Evolutionary conservation across 257 asterid species (phyloP), one percentile per base, ranked within the genome.

Genomic region (Plantago major): DNA sequence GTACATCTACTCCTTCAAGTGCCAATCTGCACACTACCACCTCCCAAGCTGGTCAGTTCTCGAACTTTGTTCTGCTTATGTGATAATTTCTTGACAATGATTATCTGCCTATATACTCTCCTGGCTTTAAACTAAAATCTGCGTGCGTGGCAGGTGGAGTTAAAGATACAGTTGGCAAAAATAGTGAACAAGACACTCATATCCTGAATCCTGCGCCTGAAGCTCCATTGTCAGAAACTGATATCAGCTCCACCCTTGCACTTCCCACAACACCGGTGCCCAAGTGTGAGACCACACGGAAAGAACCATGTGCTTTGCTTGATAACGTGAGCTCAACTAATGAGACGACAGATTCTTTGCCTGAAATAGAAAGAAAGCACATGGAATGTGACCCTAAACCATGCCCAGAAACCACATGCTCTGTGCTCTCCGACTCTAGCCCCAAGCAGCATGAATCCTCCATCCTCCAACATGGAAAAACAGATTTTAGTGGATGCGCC

Each of bases 131-230:
- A 55, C 37, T 22, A 52, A 56, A 60, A 45, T 58, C 26, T 4
- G 8, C 3, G 5, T 73, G 55, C 65, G 10, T 18, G 72, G 59
- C 71, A 92, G 98, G 90, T 74, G 86, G 85, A 48, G 74, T 56
- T 48, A 86, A 81, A 77, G 94, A 91, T 22, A 85, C 78, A 30
- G 44, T 45, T 30, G 70, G 76, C 50, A 84, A 69, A 73, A 70
- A 61, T 70, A 65, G 59, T 55, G 95, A 82, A 49, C 47, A 71
- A 17, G 94, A 85, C 65, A 65, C 54, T 64, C 79, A 77, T 57
- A 64, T 80, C 11, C 30, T 56, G 38, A 46, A 50, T 15, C 45
- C 76, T 60, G 69, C 46, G 10, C 51, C 55, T 68, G 63, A 48
- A 60, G 60, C 66, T 60, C 51, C 84, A 62, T 63, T 78, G 62